phyloP scores from a whole-genome alignment of 371 early-diverging fungal genomes.

The Saksenaea oblongispora region DNA sequence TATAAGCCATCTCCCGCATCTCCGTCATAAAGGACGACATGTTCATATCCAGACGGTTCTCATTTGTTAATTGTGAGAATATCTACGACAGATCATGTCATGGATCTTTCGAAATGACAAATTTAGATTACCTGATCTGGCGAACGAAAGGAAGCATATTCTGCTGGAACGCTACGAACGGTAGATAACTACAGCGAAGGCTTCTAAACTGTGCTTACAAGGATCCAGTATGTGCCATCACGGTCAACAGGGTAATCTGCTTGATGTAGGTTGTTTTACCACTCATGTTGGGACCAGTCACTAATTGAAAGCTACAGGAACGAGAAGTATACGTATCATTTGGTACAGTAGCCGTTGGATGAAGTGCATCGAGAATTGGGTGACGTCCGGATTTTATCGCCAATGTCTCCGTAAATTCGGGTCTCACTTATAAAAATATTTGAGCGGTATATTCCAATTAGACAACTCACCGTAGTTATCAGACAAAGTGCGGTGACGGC shows the following conservation, averaged over 20 bases:
- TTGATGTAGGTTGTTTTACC: slow-evolving; percentile 95
- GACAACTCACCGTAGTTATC: slow-evolving; percentile 52
- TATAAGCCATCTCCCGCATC: slow-evolving; percentile 88
- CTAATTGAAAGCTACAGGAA: slow-evolving; percentile 76
- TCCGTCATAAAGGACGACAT: slow-evolving; percentile 91
- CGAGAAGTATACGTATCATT: slow-evolving; percentile 77
- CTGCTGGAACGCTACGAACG: slow-evolving; percentile 81
- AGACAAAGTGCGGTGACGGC: slow-evolving; percentile 57
- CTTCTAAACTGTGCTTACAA: slow-evolving; percentile 54
- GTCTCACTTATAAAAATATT: no score
- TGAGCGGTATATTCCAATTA: no score
- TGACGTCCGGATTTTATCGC: slow-evolving; percentile 83
- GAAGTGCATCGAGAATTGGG: slow-evolving; percentile 73
- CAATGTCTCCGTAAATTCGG: slow-evolving; percentile 80
- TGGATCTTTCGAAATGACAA: no score
- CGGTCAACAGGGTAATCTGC: slow-evolving; percentile 84
- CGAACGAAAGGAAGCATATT: slow-evolving; percentile 80
- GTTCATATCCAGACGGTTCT: slow-evolving; percentile 63
- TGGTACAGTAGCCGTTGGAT: slow-evolving; percentile 59
- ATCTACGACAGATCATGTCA: slow-evolving; percentile 24
- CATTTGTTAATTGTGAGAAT: slow-evolving; percentile 75
- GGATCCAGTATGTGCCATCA: slow-evolving; percentile 96
- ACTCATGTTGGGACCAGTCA: slow-evolving; percentile 99
- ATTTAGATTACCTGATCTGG: slow-evolving; percentile 64
- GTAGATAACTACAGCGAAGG: not conserved